These are phyloP conservation scores for Euphorbia schlechtendalii DNA, from an alignment of 441 rosid genomes.

Conservation along the genomic window DNA sequence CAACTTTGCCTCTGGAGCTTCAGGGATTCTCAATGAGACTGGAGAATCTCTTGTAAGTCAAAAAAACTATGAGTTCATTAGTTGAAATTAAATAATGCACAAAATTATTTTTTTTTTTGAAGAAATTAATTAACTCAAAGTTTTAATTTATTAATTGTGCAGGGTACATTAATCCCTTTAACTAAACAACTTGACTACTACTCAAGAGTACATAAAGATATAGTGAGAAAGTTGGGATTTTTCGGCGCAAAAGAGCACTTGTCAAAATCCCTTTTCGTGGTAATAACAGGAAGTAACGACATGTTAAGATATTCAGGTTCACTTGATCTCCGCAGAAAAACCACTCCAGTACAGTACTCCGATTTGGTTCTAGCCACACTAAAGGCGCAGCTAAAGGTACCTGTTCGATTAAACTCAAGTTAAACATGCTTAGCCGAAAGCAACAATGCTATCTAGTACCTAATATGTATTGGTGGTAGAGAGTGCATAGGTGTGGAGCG, in stretches of 20 bases:
- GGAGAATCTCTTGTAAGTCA: constrained; percentile 40
- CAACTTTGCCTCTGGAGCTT: constrained; percentile 77
- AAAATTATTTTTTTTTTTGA: too few relatives aligned
- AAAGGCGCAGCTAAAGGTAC: constrained; percentile 53
- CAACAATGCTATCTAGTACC: neutral
- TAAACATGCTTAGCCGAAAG: neutral
- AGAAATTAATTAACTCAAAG: too few relatives aligned
- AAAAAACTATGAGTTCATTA: neutral
- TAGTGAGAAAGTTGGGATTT: constrained; percentile 33
- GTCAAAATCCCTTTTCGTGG: constrained; percentile 41
- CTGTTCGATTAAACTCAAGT: too few relatives aligned
- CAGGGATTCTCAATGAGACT: constrained; percentile 51
- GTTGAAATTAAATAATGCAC: too few relatives aligned
- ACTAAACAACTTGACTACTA: constrained; percentile 47
- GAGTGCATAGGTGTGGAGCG: constrained; percentile 38
- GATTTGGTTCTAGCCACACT: constrained; percentile 38
- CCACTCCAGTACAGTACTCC: constrained; percentile 42
- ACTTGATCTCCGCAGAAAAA: constrained; percentile 26
- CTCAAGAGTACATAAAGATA: constrained; percentile 19
- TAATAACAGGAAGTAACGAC: constrained; percentile 68
- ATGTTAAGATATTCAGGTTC: constrained; percentile 42
- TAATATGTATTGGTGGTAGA: constrained; percentile 29
- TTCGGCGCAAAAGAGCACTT: constrained; percentile 30
- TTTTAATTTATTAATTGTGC: neutral
- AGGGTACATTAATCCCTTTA: constrained; percentile 37